These are phyloP conservation scores for Flaveria ramosissima DNA, from an alignment of 129 eudicot genomes.

Conservation along the genomic window DNA sequence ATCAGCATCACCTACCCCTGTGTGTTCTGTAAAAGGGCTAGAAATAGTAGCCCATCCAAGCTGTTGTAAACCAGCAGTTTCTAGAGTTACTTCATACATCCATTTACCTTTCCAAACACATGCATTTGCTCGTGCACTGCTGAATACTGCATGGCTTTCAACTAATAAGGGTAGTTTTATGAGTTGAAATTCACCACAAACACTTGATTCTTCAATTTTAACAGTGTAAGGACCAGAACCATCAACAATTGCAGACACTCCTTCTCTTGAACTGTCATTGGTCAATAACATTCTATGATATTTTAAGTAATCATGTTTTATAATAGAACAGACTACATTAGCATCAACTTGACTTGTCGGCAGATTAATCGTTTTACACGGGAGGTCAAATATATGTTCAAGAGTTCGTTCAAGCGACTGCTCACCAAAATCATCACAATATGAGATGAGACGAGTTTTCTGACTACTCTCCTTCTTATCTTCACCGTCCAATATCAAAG, in stretches of 20 bases:
- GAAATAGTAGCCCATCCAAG: constrained; percentile 94
- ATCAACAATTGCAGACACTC: constrained; percentile 57
- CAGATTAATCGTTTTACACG: constrained; percentile 54
- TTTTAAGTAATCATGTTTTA: constrained; percentile 53
- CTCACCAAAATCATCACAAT: constrained; percentile 91
- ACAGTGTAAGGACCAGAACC: constrained; percentile 45
- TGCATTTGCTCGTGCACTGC: constrained; percentile 85
- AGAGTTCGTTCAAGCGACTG: constrained; percentile 91
- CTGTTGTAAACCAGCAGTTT: constrained; percentile 91
- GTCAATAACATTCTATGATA: constrained; percentile 27
- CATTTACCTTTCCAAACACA: constrained; percentile 99
- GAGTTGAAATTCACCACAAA: constrained; percentile 79
- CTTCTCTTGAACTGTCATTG: constrained; percentile 47
- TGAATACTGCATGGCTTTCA: constrained; percentile 83
- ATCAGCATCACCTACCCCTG: constrained; percentile 97
- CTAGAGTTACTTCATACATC: constrained; percentile 99
- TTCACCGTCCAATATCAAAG: constrained; percentile 63
- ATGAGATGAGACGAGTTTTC: constrained; percentile 69
- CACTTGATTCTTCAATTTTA: constrained; percentile 73
- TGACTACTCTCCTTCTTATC: constrained; percentile 61
- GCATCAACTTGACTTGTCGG: constrained; percentile 54
- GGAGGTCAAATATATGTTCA: constrained; percentile 79
- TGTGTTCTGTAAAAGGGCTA: constrained; percentile 77
- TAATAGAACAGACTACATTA: constrained; percentile 53
- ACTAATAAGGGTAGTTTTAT: constrained; percentile 58